A percentile compares a stretch with the other conserved stretches of the same genome.
Evolutionary conservation across 805 yeast genomes (phyloP).

Genomic region (Saccharomyces jurei): DNA sequence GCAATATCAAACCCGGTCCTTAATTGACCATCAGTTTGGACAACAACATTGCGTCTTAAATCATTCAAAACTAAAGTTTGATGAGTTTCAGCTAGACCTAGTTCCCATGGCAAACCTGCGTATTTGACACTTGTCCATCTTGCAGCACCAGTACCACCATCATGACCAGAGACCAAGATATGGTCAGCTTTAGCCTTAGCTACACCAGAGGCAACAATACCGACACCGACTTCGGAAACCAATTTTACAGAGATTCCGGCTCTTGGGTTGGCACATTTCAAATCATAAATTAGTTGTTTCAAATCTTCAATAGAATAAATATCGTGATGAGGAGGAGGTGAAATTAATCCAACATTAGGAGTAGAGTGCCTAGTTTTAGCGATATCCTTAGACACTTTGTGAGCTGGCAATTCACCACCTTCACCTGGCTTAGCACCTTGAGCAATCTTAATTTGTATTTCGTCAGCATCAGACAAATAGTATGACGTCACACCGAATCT

Average conservation of each 20-base stretch:
- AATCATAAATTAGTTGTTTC: slow-evolving; percentile 91
- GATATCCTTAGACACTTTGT: slow-evolving; percentile 78
- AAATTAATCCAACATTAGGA: slow-evolving; percentile 91
- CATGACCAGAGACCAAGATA: slow-evolving; percentile 91
- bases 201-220: slow-evolving; percentile 98
- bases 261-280: slow-evolving; percentile 94
- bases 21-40: slow-evolving; percentile 97
- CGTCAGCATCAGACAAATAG: slow-evolving; percentile 93
- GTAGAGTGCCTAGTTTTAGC: slow-evolving; percentile 96
- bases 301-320: slow-evolving; percentile 96
- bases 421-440: slow-evolving; percentile 99
- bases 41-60: slow-evolving; percentile 87
- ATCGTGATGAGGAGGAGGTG: slow-evolving; percentile 99
- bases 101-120: slow-evolving; percentile 98
- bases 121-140: slow-evolving; percentile 94
- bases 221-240: slow-evolving; percentile 97
- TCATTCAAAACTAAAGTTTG: slow-evolving; percentile 94
- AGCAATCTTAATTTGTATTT: slow-evolving; percentile 95
- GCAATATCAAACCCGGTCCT: slow-evolving; percentile 97
- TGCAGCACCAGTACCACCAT: slow-evolving; percentile 99
- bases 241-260: slow-evolving; percentile 94
- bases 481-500: slow-evolving; percentile 96
- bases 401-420: slow-evolving; percentile 97
- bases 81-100: slow-evolving; percentile 96
- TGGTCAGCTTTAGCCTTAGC: slow-evolving; percentile 99